Conservation (phyloP, 495 filamentous ascomycete genomes). For the Hypomontagnella monticulosa region DNA sequence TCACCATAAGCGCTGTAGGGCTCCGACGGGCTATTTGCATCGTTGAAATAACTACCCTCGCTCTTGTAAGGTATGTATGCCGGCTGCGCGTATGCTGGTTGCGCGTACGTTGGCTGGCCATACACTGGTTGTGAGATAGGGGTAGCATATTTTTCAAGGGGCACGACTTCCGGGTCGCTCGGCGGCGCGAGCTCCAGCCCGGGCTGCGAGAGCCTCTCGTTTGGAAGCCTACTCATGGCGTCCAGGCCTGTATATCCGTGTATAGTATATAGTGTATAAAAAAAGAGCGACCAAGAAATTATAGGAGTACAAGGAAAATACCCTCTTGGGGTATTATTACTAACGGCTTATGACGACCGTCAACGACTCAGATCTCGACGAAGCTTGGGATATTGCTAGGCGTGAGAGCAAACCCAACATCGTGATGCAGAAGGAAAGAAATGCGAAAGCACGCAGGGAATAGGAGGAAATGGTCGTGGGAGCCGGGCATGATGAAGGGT, state of each 20-base stretch:
- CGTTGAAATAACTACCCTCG: too few species aligned
- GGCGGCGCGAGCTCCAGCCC: constrained; percentile 26
- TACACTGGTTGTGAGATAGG: not conserved
- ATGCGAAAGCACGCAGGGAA: not conserved
- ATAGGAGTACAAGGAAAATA: not conserved
- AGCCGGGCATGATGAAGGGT: constrained; percentile 1
- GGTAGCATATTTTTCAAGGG: not conserved
- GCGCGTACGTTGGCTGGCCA: not conserved
- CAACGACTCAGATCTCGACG: not conserved
- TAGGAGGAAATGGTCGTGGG: not conserved
- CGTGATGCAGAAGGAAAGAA: not conserved
- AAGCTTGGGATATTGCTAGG: not conserved
- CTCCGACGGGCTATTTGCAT: too few species aligned
- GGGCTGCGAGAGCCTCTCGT: constrained; percentile 14
- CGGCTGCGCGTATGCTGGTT: not conserved
- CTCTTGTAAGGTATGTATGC: too few species aligned
- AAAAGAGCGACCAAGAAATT: too few species aligned
- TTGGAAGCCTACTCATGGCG: constrained; percentile 10
- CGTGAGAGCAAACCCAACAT: constrained; percentile 6
- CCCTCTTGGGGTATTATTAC: not conserved
- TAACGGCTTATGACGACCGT: not conserved
- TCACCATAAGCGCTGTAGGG: not conserved
- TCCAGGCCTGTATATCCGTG: not conserved
- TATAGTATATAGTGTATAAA: too few species aligned
- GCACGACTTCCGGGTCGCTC: constrained; percentile 15